Percentiles rank a stretch among this genome's conserved stretches.
These are phyloP conservation scores for Glycine latifolia DNA, from an alignment of 306 rosid species.

Conservation along the genomic window DNA sequence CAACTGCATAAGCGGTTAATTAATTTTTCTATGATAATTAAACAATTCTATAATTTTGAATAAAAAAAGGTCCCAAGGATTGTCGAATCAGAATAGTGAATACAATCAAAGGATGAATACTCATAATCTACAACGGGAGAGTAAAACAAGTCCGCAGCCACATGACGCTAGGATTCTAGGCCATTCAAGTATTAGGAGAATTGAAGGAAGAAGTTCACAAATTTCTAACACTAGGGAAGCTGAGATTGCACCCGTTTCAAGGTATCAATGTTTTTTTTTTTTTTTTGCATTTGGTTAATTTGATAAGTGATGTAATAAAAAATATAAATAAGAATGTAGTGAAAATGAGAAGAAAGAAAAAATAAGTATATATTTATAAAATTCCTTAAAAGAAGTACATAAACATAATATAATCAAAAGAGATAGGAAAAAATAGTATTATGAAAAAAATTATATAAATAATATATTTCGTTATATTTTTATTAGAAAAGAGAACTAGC, in stretches of 20 bases:
- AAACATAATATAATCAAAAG: too few relatives aligned
- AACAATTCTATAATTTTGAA: not conserved
- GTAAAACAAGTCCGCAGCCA: not conserved
- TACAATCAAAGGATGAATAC: not conserved
- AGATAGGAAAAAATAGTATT: too few relatives aligned
- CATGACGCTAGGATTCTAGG: not conserved
- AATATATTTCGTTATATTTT: too few relatives aligned
- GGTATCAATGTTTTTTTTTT: conserved; percentile 9
- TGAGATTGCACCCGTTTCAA: not conserved
- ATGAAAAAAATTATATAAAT: too few relatives aligned
- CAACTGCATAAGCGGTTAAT: too few relatives aligned
- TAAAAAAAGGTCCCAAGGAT: conserved; percentile 36
- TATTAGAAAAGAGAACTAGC: too few relatives aligned
- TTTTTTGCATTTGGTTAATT: not conserved
- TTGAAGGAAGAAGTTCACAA: not conserved
- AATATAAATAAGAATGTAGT: too few relatives aligned
- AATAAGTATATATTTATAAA: too few relatives aligned
- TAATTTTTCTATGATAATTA: not conserved
- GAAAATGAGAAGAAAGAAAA: too few relatives aligned
- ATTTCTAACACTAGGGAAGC: not conserved
- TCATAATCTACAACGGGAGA: not conserved
- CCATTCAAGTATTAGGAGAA: not conserved
- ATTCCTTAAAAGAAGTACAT: too few relatives aligned
- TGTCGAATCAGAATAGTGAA: not conserved
- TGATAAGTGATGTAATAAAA: not conserved